These are phyloP conservation scores for Diaporthe ampelina DNA, from an alignment of 2,329 filamentous ascomycete species.

Conservation along the genomic window DNA sequence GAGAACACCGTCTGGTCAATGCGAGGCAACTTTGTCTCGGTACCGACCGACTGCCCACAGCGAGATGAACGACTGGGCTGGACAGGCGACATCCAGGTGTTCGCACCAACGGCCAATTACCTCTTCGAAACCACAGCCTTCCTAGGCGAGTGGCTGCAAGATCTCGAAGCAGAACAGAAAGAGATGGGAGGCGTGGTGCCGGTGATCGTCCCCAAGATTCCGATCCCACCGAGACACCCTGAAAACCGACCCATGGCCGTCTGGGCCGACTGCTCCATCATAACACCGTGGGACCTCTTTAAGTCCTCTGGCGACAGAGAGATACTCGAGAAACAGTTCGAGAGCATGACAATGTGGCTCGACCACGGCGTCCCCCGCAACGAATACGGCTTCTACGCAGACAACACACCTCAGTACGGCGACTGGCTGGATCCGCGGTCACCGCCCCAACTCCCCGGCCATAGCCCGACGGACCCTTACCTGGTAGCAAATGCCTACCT, in stretches of 20 bases:
- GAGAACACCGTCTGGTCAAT: slow-evolving; percentile 69
- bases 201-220: slow-evolving; percentile 50
- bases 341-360: slow-evolving; percentile 50
- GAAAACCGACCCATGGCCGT: slow-evolving; percentile 48
- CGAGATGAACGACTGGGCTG: slow-evolving; percentile 68
- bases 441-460: slow-evolving; percentile 50
- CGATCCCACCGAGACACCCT: slow-evolving; percentile 42
- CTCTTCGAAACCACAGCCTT: slow-evolving; percentile 67
- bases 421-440: slow-evolving; percentile 59
- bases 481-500: slow-evolving; percentile 56
- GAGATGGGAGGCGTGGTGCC: slow-evolving; percentile 53
- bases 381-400: slow-evolving; percentile 52
- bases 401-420: slow-evolving; percentile 50
- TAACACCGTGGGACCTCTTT: slow-evolving; percentile 51
- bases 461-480: slow-evolving; percentile 50
- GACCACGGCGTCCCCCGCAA: slow-evolving; percentile 48
- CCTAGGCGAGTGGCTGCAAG: slow-evolving; percentile 64
- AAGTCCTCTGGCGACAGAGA: slow-evolving; percentile 47
- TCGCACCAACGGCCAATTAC: slow-evolving; percentile 64
- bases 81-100: slow-evolving; percentile 66
- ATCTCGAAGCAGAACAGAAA: slow-evolving; percentile 53
- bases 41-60: slow-evolving; percentile 71
- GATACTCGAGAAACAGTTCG: slow-evolving; percentile 47
- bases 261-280: slow-evolving; percentile 51
- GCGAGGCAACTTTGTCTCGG: slow-evolving; percentile 69